phyloP scores from a whole-genome alignment of 202 grass and related monocot species.

The Zizania palustris region DNA sequence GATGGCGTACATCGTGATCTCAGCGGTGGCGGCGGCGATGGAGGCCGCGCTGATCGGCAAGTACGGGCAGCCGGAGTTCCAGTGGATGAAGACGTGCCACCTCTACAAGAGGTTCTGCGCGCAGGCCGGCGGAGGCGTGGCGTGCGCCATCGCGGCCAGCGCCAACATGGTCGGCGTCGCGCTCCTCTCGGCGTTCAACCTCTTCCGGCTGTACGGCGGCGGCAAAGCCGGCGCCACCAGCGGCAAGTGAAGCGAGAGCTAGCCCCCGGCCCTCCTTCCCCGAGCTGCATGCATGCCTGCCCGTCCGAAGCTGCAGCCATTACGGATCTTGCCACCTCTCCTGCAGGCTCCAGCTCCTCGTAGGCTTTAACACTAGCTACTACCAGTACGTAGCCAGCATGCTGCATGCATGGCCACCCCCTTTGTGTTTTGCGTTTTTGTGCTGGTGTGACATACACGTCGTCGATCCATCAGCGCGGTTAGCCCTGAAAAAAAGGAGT shows the following conservation, averaged over 20 bases:
- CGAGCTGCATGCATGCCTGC: too few species aligned
- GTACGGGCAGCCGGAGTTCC: conserved; percentile 72
- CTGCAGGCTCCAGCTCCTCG: neutral
- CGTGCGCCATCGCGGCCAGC: conserved; percentile 54
- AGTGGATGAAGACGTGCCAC: conserved; percentile 94
- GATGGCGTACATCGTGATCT: conserved; percentile 66
- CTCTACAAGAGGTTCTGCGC: conserved; percentile 78
- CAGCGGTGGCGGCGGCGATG: conserved; percentile 60
- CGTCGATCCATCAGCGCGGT: conserved; percentile 21
- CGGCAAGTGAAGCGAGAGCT: conserved; percentile 32
- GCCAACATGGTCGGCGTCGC: conserved; percentile 54
- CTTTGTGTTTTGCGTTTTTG: conserved; percentile 31
- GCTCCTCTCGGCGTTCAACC: conserved; percentile 78
- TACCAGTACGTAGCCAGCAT: too few species aligned
- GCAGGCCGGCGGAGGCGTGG: conserved; percentile 55
- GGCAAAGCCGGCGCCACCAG: conserved; percentile 45
- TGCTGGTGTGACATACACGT: conserved; percentile 11
- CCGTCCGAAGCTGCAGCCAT: too few species aligned
- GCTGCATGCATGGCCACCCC: neutral
- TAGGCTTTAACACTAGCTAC: conserved; percentile 30
- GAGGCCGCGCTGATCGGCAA: conserved; percentile 65
- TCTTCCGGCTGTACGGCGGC: conserved; percentile 81
- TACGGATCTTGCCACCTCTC: neutral
- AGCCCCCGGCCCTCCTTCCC: too few species aligned
- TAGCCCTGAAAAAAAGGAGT: conserved; percentile 9